A percentile compares a stretch with the other conserved stretches of the same genome.
Evolutionary conservation across 2,329 filamentous ascomycete genomes (phyloP).

Genomic region (Pezicula neosporulosa): DNA sequence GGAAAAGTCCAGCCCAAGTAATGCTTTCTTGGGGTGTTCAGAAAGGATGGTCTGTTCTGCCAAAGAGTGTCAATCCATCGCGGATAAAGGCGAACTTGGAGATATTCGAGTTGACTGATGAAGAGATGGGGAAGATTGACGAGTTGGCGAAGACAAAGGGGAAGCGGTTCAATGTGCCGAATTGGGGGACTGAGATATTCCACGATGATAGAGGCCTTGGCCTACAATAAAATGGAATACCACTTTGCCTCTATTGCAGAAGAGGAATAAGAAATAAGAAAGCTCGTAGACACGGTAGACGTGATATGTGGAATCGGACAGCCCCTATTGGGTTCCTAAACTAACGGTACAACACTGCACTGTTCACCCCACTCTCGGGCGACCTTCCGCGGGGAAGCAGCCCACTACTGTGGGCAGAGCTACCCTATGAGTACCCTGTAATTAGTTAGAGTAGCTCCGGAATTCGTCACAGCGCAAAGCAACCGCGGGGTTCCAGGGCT

Average conservation of each 20-base stretch:
- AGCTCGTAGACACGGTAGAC: neutral
- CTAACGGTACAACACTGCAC: no score
- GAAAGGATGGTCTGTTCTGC: constrained; percentile 74
- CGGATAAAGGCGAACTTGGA: constrained; percentile 74
- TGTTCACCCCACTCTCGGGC: no score
- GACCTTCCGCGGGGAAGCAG: no score
- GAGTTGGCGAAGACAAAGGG: neutral
- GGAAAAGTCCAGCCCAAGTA: constrained; percentile 55
- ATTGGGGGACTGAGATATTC: constrained; percentile 1
- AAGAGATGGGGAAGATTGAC: neutral
- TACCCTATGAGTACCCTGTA: no score
- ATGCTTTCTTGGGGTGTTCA: constrained; percentile 66
- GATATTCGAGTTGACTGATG: neutral
- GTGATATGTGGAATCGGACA: neutral
- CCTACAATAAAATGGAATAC: neutral
- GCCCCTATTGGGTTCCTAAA: neutral
- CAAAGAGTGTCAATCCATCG: constrained; percentile 70
- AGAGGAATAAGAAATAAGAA: neutral
- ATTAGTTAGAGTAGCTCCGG: no score
- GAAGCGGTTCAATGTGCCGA: constrained; percentile 1
- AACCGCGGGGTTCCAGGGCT: no score
- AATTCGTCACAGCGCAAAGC: no score
- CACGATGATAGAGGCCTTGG: constrained; percentile 1
- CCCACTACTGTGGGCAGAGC: no score
- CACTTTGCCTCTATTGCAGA: neutral